Evolutionary conservation across 1,284 basidiomycete genomes (phyloP).

Genomic region (Ustilago curta): DNA sequence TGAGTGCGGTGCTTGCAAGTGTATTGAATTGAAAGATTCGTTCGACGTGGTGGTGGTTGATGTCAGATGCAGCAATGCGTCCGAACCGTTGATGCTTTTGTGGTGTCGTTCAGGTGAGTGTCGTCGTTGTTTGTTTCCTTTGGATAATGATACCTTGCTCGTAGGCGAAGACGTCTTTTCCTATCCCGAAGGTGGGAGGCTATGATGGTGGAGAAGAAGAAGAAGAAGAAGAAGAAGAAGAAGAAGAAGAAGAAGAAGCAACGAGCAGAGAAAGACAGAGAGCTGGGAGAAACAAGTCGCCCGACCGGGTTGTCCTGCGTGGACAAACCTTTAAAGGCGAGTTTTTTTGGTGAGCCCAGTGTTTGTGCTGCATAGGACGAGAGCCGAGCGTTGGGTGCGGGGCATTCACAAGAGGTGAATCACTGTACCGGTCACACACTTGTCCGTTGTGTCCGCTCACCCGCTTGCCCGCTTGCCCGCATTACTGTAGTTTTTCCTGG

Average conservation of each 20-base stretch:
- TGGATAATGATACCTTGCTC: too few species aligned
- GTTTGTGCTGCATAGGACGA: not conserved
- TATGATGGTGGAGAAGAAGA: not conserved
- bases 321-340: not conserved
- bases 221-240: not conserved
- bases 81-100: not conserved
- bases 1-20: constrained; percentile 5
- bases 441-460: constrained; percentile 12
- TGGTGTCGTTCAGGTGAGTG: not conserved
- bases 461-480: too few species aligned
- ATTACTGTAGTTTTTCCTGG: constrained; percentile 4
- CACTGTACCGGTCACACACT: not conserved
- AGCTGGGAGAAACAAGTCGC: constrained; percentile 6
- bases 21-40: not conserved
- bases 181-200: not conserved
- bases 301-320: not conserved
- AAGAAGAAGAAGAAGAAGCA: not conserved
- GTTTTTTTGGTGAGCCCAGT: too few species aligned
- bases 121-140: too few species aligned
- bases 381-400: constrained; percentile 7
- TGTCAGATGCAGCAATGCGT: not conserved
- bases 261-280: not conserved
- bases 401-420: not conserved
- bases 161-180: not conserved
- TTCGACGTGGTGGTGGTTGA: not conserved